Base-by-base conservation (phyloP, 2,329 filamentous ascomycete genomes). In the Microdochium nivale region DNA sequence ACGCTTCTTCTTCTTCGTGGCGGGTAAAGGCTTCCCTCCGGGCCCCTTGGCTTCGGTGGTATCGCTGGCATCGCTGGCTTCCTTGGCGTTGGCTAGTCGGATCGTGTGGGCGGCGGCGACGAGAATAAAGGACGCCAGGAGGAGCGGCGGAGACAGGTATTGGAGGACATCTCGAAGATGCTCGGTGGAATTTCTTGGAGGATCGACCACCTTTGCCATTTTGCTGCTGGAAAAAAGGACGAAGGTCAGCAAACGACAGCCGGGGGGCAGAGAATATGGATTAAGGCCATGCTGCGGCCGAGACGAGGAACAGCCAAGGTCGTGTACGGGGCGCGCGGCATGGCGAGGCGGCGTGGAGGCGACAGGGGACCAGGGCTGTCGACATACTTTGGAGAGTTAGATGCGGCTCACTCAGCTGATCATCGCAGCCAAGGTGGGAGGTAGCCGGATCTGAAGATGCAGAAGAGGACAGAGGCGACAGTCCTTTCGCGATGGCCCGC, bases 11-110 rank as follows among this genome's bases (percentile, higher is more conserved):
- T 74, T 81, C 64, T 83, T 87, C 54, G 76, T 80, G 49, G 75
- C 65, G n/a, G 90, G 90, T 51, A 96, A 74, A 32, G 90, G 90
- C 67, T 95, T 91, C 58, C 91, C 92, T 52, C 89, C 91, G 1
- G 91, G 90, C n/a, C 91, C 91, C 50, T 78, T 83, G 57, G 80
- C 68, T 30, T 68, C 74, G 23, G 75, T 78, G 50, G 68, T 66
- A 23, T 73, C 63, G 33, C 72, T 62, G 55, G 75, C 66, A 23
- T 73, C 63, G 33, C 72, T 62, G 55, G 75, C 70, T 35, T 78
- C 76, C 52, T 74, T 71, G 50, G 71, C 76, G 57, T 72, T 73
- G 27, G 76, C 72, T 52, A 71, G 74, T 62, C 75, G 67, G 43
- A 81, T 70, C 61, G 77, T 80, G 64, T 80, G 75, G 55, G 74